phyloP scores from a whole-genome alignment of 2,329 filamentous ascomycete species.

The Colletotrichum cereale region DNA sequence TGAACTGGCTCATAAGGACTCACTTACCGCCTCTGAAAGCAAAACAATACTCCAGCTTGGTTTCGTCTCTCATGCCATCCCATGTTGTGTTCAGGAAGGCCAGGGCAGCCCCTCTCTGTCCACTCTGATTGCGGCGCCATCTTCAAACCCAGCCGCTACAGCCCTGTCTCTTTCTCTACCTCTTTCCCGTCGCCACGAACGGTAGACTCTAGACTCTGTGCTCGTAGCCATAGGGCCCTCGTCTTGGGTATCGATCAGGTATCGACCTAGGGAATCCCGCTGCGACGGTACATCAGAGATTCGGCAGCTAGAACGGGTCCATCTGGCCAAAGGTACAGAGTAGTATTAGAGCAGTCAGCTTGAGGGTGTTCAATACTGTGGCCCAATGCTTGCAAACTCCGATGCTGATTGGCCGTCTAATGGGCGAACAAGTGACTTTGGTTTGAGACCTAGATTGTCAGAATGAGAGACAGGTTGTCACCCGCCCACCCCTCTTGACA shows the following conservation, averaged over 20 bases:
- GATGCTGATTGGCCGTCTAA: slow-evolving; percentile 22
- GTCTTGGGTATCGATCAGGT: slow-evolving; percentile 37
- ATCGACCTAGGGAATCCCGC: neutral
- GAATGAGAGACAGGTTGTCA: slow-evolving; percentile 39
- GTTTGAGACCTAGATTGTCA: slow-evolving; percentile 14
- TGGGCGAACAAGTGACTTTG: slow-evolving; percentile 25
- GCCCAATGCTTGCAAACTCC: neutral
- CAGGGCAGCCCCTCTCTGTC: neutral
- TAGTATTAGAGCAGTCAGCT: neutral
- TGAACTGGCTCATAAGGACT: neutral
- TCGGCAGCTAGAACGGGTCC: neutral
- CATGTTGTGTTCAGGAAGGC: slow-evolving; percentile 11
- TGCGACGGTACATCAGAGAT: slow-evolving; percentile 17
- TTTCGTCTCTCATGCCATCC: slow-evolving; percentile 18
- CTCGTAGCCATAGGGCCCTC: slow-evolving; percentile 7
- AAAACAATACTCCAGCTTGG: slow-evolving; percentile 1
- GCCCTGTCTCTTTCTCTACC: neutral
- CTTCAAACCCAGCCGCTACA: neutral
- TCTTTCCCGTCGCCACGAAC: neutral
- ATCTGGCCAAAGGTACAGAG: neutral
- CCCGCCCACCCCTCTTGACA: slow-evolving; percentile 34
- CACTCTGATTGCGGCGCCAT: slow-evolving; percentile 7
- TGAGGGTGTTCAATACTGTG: neutral
- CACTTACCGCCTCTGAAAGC: neutral
- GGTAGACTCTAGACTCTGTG: slow-evolving; percentile 1